Evolutionary conservation across 225 moss, liverwort and hornwort genomes (phyloP).

Genomic region (Pleurozium schreberi): DNA sequence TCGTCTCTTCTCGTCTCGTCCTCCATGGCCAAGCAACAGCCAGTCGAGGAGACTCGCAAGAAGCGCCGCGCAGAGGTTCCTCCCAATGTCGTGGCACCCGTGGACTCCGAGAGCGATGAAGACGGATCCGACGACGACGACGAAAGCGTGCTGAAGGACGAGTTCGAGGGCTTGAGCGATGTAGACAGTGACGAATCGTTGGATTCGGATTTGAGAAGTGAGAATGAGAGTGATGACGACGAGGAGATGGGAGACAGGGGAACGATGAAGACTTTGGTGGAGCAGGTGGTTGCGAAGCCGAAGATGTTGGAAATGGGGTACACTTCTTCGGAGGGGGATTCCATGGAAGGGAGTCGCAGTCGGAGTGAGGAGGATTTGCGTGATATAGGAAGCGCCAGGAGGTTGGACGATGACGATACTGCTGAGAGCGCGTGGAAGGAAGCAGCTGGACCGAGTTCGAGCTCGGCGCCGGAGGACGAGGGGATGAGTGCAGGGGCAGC

Average conservation of each 20-base stretch:
- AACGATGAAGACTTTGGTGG: neutral
- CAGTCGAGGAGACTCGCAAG: neutral
- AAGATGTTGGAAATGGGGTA: neutral
- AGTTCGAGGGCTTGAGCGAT: neutral
- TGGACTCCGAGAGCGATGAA: neutral
- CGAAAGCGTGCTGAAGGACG: neutral
- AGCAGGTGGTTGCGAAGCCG: neutral
- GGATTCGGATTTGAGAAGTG: neutral
- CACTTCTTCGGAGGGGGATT: neutral
- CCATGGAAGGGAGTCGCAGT: slow-evolving; percentile 47
- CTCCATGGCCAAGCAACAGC: neutral
- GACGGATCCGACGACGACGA: neutral
- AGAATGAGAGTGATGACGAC: neutral
- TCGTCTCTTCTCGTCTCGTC: neutral
- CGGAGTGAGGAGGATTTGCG: slow-evolving; percentile 49
- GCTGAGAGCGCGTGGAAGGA: slow-evolving; percentile 37
- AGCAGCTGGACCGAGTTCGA: neutral
- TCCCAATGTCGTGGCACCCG: neutral
- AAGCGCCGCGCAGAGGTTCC: neutral
- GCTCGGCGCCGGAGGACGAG: neutral
- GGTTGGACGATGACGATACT: slow-evolving; percentile 45
- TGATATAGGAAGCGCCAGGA: slow-evolving; percentile 40
- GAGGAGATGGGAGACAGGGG: neutral
- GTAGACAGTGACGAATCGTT: neutral
- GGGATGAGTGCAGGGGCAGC: neutral